Evolutionary conservation across 2,329 filamentous ascomycete species (phyloP).

Genomic region (Neopestalotiopsis clavispora): DNA sequence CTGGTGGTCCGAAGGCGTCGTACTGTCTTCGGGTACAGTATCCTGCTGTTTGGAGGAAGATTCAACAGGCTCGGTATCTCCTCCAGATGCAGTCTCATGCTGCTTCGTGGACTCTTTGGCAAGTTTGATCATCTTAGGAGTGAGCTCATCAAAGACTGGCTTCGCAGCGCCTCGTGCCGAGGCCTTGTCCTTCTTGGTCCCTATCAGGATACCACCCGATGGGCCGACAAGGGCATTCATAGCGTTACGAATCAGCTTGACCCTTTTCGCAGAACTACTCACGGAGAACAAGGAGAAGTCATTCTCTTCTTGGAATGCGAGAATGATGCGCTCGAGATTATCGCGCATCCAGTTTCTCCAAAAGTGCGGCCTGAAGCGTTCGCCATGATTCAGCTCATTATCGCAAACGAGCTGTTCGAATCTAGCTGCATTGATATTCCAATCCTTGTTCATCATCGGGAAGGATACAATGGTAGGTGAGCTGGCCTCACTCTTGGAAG

Average conservation of each 20-base stretch:
- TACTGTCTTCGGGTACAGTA: not conserved
- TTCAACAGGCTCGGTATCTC: not conserved
- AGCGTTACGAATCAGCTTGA: conserved; percentile 6
- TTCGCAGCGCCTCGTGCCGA: not conserved
- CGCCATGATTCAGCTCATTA: not conserved
- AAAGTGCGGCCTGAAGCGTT: not conserved
- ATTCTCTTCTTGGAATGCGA: not conserved
- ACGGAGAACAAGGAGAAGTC: not conserved
- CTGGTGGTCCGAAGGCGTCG: not conserved
- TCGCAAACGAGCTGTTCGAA: conserved; percentile 6
- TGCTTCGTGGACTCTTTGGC: not conserved
- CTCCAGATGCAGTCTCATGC: not conserved
- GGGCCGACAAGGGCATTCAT: conserved; percentile 2
- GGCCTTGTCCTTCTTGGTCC: conserved; percentile 3
- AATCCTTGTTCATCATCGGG: conserved; percentile 7
- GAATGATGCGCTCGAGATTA: not conserved
- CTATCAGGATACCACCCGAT: conserved; percentile 2
- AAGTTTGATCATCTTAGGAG: not conserved
- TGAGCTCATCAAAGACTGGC: not conserved
- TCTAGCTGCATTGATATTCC: conserved; percentile 11
- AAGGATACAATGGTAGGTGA: not conserved
- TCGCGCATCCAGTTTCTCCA: conserved; percentile 3
- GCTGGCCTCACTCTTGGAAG: not conserved
- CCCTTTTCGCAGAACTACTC: not conserved
- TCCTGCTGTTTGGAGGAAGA: not conserved